A percentile compares a stretch with the other conserved stretches of the same genome.
Evolutionary conservation across 106 monocot species (phyloP).

Genomic region (Dendrobium nobile): DNA sequence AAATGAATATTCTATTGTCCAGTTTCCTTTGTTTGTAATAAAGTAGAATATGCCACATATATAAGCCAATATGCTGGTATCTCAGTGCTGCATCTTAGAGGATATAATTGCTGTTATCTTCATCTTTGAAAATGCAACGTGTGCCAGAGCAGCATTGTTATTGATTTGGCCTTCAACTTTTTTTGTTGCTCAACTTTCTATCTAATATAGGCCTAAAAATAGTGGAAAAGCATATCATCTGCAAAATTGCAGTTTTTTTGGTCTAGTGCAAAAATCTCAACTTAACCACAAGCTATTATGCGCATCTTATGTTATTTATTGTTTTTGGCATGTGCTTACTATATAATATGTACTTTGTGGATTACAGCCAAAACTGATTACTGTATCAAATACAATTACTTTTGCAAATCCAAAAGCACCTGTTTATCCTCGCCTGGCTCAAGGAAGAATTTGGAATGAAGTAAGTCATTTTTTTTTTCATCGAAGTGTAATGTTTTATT

Average conservation of each 20-base stretch:
- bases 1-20: not conserved
- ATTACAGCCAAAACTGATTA: constrained; percentile 79
- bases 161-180: not conserved
- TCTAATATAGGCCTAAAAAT: not conserved
- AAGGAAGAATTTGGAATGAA: constrained; percentile 95
- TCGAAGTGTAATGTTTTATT: not conserved
- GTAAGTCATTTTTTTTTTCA: constrained; percentile 31
- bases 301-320: not conserved
- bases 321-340: not conserved
- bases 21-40: not conserved
- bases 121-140: no score
- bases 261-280: not conserved
- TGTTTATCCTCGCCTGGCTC: constrained; percentile 86
- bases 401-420: constrained; percentile 93
- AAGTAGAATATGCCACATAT: not conserved
- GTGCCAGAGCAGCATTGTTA: no score
- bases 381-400: constrained; percentile 57
- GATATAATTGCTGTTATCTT: no score
- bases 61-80: not conserved
- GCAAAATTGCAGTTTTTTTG: not conserved
- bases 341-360: not conserved
- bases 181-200: not conserved
- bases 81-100: no score
- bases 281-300: not conserved
- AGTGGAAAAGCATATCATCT: not conserved